Base-by-base conservation (phyloP, 345 rosid species). In the Raphanus sativus region DNA sequence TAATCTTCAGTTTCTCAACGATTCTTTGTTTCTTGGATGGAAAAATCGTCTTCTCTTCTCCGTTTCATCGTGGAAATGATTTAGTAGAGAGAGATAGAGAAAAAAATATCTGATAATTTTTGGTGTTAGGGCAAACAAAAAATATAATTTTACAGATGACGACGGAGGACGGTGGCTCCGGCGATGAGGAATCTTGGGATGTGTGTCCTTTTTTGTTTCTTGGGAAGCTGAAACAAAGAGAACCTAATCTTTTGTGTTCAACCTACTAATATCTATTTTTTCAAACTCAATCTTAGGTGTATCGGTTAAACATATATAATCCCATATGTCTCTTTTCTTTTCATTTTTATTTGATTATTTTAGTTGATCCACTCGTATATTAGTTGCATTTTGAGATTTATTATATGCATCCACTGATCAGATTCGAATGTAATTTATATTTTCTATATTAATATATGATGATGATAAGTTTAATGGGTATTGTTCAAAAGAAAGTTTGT, bases 31-130 rank as follows among this genome's bases (percentile, higher is more conserved):
- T 81, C 84, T 95, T 15, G 95, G 97, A 32, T 95, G 99, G 99
- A 90, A 85, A 75, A 86, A 84, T 83, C 92, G 92, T 60, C 73
- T 86, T 76, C 99, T 95, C 82, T 92, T 95, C 82, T 90, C 96
- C 0, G 87, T 95, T 68, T 95, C 99, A 55, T 95, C 98, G 9
- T 95, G 99, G 99, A 89, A 83, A 59, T 80, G 63, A 75, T 68
- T 16, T 12, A 26, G 48, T 8, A 8, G 4, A 24, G 11, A 55
- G 61, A 54, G 60, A 56, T 6, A 24, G 55, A 64, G 52, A 42
- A 10, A 61, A 21, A 9, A 63, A 16, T 33, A 32, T 69, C 2
- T 34, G 75, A 64, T 40, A 12, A 4, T 59, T 72, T 59, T 65
- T 72, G 77, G 73, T 60, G 55, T 33, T 78, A 78, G 81, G 74